Evolutionary conservation across 2,329 filamentous ascomycete species (phyloP).

Genomic region (Myriosclerotinia duriaeana): DNA sequence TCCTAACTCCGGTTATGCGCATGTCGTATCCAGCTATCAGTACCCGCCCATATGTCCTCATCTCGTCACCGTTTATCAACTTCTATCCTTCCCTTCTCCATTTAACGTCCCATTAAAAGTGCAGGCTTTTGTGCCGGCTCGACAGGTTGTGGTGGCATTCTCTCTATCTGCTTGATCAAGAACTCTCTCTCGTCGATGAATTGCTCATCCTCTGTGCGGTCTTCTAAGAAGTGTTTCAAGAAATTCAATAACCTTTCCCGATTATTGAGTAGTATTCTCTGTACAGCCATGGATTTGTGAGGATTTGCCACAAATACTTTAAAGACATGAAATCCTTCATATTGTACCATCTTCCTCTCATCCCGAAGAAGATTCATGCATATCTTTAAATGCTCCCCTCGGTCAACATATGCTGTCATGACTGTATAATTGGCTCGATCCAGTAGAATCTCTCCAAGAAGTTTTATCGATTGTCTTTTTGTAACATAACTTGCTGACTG

Average conservation of each 20-base stretch:
- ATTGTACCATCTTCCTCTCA: constrained; percentile 98
- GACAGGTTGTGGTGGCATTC: constrained; percentile 60
- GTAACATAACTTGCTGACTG: constrained; percentile 96
- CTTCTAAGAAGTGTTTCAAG: constrained; percentile 86
- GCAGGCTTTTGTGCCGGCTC: constrained; percentile 42
- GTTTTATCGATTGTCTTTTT: constrained; percentile 95
- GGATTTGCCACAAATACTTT: constrained; percentile 99
- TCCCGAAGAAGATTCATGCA: constrained; percentile 97
- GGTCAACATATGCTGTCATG: constrained; percentile 96
- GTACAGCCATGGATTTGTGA: constrained; percentile 94
- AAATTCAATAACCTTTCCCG: constrained; percentile 87
- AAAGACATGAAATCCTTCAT: constrained; percentile 98
- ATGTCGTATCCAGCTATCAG: constrained; percentile 24
- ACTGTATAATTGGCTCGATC: constrained; percentile 96
- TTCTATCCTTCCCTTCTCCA: constrained; percentile 3
- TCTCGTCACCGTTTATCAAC: constrained; percentile 24
- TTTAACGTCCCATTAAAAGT: constrained; percentile 37
- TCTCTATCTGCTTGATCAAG: constrained; percentile 87
- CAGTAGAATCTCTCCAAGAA: constrained; percentile 89
- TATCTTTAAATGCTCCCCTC: constrained; percentile 92
- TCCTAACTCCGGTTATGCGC: constrained; percentile 24
- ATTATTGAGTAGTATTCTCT: constrained; percentile 95
- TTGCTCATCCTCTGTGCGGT: constrained; percentile 94
- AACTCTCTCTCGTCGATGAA: constrained; percentile 98
- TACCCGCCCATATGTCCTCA: constrained; percentile 20